Evolutionary conservation across 305 asterid genomes (phyloP).

Genomic region (Coffea humblotiana): DNA sequence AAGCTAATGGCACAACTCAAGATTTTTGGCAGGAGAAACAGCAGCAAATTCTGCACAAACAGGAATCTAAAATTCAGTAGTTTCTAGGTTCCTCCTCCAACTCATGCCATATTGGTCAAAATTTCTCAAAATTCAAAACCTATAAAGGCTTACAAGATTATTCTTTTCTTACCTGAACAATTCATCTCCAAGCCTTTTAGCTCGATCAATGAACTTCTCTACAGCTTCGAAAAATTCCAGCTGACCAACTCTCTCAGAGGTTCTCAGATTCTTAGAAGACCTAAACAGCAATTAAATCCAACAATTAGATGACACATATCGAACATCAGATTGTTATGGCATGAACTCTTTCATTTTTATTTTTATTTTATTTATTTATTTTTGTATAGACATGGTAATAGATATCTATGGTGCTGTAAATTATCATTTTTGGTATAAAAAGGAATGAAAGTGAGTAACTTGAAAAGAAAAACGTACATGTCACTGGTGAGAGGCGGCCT

Average conservation of each 20-base stretch:
- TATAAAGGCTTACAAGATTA: neutral
- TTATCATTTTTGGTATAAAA: neutral
- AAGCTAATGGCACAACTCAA: neutral
- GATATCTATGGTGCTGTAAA: neutral
- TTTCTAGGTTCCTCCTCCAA: neutral
- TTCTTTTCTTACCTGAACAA: conserved; percentile 45
- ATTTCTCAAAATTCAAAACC: neutral
- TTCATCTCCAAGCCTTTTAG: conserved; percentile 47
- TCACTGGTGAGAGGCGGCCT: conserved; percentile 30
- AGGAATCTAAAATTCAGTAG: no score
- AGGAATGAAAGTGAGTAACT: neutral
- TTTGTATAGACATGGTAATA: neutral
- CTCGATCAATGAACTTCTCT: conserved; percentile 40
- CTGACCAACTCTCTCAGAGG: conserved; percentile 30
- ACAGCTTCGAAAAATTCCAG: conserved; percentile 37
- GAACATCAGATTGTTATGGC: neutral
- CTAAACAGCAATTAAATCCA: conserved; percentile 30
- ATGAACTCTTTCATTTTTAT: neutral
- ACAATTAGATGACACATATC: neutral
- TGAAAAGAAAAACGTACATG: conserved; percentile 34
- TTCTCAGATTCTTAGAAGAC: conserved; percentile 39
- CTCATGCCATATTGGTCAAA: neutral
- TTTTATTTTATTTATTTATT: no score
- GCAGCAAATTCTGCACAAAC: neutral
- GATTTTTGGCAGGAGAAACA: conserved; percentile 3